Base-by-base conservation (phyloP, 2,329 filamentous ascomycete genomes). In the Talaromyces marneffei region DNA sequence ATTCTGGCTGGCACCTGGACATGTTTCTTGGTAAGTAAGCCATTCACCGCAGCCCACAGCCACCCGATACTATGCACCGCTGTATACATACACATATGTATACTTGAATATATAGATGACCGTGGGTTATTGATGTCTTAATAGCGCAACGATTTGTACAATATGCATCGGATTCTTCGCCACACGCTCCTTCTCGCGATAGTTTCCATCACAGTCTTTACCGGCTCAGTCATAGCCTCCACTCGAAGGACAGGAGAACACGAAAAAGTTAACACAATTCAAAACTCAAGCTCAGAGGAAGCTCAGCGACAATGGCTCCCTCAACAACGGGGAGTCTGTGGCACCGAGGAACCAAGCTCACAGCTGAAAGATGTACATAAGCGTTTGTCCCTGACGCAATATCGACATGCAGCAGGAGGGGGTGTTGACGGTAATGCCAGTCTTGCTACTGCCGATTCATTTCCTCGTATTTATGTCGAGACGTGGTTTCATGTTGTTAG, bases 401-500 rank as follows among this genome's bases (percentile, higher is more conserved):
- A 60, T 2, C 59, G 66, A 16, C 42, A 60, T 44, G 33, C 62
- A 14, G 35, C 16, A 35, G 20, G 52, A 8, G 29, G 31, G 20
- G 48, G 20, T 33, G 61, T 56, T n/a, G 66, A 67, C 33, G 65
- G 62, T 25, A 67, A 70, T 8, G 29, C 55, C 18, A 57, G 27
- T 25, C 55, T 27, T 53, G 44, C 46, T 37, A n/a, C 46, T 29
- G 27, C 29, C 31, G 61, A 66, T 10, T 62, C 55, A 6, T 33
- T 64, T 18, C 53, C 62, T 4, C 68, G 69, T 14, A 75, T 77
- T 48, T 68, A 72, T 56, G 72, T 78, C 27, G 71, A 75, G 8
- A 76, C 73, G 20, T 79, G 75, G 68, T 76, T 79, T 57, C 78
- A 80, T 64, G 71, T 79, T 44, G 67, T 80, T 42, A 72, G 70